Base-by-base conservation (phyloP, 345 rosid genomes). In the Sonneratia alba region DNA sequence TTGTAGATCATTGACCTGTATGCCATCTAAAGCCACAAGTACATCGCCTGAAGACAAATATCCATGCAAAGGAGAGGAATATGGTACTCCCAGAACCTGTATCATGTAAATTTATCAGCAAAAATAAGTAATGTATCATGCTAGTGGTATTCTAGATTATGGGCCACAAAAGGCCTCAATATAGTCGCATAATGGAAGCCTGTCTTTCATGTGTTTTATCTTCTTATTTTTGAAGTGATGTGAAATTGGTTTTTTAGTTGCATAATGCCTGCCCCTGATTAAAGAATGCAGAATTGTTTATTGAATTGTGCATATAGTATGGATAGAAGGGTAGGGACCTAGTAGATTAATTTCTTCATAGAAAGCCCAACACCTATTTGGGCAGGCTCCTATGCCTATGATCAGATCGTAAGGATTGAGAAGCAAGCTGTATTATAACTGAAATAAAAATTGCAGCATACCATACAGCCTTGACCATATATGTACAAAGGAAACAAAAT, bases 11-110 rank as follows among this genome's bases (percentile, higher is more conserved):
- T 80, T 83, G 66, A 89, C 75, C 22, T 47, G 75, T 40, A 83
- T 78, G 42, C 93, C 99, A 84, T 92, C 93, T 76, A 95, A 55
- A 36, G 93, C 84, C 68, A 86, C 73, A 19, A 95, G 86, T 24
- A 79, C 79, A 89, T 95, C 96, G 8, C 90, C 91, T 40, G 90
- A 83, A 76, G 92, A 89, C 80, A 95, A 79, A 75, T 87, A 87
- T 61, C 91, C 90, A 36, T 81, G 85, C 83, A 95, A 81, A 37
- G 93, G 87, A 0, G 96, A 92, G 5, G 81, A 24, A 56, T 83
- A 76, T 72, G 86, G 90, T 69, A 95, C 85, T 69, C 86, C 87
- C 75, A 92, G 71, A 75, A 92, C 89, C 98, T 94, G 74, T 75
- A 53, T 45, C 77, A 75, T 37, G 66, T 24, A 45, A 49, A 18